These are phyloP conservation scores for Tulasnella sp. DNA, from an alignment of 768 basidiomycete species.

Conservation along the genomic window DNA sequence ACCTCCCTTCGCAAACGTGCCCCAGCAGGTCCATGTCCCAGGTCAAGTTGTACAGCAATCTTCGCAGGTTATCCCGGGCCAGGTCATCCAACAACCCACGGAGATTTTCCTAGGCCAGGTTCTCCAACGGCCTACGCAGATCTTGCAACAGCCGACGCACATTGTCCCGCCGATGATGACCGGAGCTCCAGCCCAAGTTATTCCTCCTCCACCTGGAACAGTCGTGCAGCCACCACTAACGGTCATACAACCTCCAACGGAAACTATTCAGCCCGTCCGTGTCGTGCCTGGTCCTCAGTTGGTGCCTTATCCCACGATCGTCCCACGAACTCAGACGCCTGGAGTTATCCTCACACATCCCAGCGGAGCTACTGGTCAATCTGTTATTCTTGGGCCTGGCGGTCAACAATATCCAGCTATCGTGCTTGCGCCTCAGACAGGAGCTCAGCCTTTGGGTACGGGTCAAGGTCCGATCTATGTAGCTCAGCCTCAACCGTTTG, in stretches of 20 bases:
- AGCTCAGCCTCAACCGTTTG: not conserved
- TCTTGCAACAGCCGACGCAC: not conserved
- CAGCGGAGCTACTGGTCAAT: not conserved
- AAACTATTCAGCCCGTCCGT: not conserved
- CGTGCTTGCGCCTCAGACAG: not conserved
- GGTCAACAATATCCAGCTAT: not conserved
- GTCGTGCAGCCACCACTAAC: not conserved
- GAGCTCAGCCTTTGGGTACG: not conserved
- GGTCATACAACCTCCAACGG: not conserved
- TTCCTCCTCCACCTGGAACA: not conserved
- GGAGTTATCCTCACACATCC: not conserved
- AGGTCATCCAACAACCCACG: no score
- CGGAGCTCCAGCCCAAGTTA: not conserved
- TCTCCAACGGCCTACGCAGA: not conserved
- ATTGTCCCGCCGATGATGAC: not conserved
- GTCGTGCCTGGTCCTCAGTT: not conserved
- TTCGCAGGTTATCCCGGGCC: not conserved
- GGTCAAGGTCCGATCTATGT: conserved; percentile 14
- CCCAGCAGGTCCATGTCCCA: not conserved
- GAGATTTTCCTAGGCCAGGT: not conserved
- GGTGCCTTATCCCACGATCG: not conserved
- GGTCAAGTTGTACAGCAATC: not conserved
- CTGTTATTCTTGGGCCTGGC: not conserved
- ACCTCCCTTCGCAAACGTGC: no score
- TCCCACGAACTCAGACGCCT: not conserved